Conservation (phyloP, 768 basidiomycete species). For the Agaricus subrufescens region DNA sequence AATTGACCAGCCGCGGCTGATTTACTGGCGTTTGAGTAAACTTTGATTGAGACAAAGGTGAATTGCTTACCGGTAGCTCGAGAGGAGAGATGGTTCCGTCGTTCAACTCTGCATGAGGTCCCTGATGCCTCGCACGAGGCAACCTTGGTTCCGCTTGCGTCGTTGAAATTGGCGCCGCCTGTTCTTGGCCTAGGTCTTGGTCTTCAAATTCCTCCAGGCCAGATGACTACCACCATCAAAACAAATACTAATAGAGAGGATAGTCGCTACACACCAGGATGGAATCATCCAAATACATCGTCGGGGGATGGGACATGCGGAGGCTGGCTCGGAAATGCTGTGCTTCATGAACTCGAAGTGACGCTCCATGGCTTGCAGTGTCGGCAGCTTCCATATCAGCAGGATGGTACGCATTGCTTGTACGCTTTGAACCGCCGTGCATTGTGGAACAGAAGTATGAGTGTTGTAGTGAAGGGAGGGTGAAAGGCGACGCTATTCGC, state of each 20-base stretch:
- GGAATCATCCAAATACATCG: neutral
- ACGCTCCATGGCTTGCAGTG: too few relatives aligned
- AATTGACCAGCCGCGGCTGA: conserved; percentile 5
- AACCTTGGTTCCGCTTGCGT: too few relatives aligned
- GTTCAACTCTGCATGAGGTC: neutral
- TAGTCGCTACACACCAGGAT: neutral
- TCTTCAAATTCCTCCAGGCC: neutral
- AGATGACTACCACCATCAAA: neutral
- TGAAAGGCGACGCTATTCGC: neutral
- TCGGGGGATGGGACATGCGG: neutral
- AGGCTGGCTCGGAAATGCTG: neutral
- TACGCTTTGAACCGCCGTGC: neutral
- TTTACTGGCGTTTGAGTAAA: neutral
- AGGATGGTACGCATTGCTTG: neutral
- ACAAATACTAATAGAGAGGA: neutral
- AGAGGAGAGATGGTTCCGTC: conserved; percentile 6
- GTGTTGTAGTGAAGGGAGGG: neutral
- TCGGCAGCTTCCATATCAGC: neutral
- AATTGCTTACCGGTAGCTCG: neutral
- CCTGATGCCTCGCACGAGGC: too few relatives aligned
- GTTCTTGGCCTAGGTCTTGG: neutral
- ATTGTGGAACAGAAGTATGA: neutral
- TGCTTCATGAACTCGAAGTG: neutral
- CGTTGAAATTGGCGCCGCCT: too few relatives aligned
- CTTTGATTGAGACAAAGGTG: neutral